Conservation (phyloP, 2,329 filamentous ascomycete species). For the Hypocreales sp. region DNA sequence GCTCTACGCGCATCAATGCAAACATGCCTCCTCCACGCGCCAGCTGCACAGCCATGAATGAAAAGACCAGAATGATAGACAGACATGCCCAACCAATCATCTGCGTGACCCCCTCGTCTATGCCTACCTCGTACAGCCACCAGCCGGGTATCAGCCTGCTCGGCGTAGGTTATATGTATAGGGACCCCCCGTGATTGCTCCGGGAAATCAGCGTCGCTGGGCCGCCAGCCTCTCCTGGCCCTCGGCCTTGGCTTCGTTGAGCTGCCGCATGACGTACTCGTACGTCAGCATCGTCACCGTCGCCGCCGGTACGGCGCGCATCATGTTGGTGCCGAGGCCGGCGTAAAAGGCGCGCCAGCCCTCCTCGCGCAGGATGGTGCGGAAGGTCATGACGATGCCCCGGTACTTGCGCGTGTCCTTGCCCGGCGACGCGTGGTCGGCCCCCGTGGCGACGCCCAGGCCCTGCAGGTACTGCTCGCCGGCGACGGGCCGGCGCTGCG, state of each 20-base stretch:
- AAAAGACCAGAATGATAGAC: constrained; percentile 5
- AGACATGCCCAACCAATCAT: constrained; percentile 7
- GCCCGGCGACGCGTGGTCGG: constrained; percentile 12
- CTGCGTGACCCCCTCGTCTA: constrained; percentile 15
- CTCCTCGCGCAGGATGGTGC: constrained; percentile 76
- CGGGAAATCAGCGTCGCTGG: constrained; percentile 2
- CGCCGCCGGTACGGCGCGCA: constrained; percentile 84
- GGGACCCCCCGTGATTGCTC: neutral
- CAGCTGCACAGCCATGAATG: no score
- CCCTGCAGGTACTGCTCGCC: constrained; percentile 36
- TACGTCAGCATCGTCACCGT: constrained; percentile 98
- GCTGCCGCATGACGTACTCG: constrained; percentile 52
- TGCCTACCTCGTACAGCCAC: constrained; percentile 5
- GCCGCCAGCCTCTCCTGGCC: constrained; percentile 18
- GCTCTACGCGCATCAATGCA: neutral
- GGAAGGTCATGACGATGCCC: constrained; percentile 68
- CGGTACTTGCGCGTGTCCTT: constrained; percentile 42
- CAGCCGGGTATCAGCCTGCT: constrained; percentile 18
- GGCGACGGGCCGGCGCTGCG: constrained; percentile 61
- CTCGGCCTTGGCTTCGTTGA: constrained; percentile 27
- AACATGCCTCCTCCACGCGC: no score
- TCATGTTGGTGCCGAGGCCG: constrained; percentile 94
- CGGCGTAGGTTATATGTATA: no score
- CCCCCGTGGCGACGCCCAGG: constrained; percentile 24
- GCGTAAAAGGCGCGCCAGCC: constrained; percentile 96